phyloP scores from a whole-genome alignment of 179 eudicot species.

The Spinacia oleracea region DNA sequence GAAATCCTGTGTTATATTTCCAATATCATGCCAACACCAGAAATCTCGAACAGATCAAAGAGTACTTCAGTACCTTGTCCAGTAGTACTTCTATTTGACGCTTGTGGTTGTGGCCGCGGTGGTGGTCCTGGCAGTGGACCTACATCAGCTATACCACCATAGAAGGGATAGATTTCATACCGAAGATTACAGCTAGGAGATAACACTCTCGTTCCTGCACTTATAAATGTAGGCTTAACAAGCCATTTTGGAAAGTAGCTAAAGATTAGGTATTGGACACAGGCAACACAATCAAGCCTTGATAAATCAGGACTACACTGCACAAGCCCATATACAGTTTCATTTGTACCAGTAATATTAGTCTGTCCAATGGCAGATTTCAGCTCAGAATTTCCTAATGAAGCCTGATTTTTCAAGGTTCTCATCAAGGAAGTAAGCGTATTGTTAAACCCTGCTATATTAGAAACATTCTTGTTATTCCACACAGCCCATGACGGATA shows the following conservation, averaged over 20 bases:
- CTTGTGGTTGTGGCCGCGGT: background rate
- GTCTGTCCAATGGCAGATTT: slow-evolving; percentile 34
- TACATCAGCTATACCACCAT: slow-evolving; percentile 12
- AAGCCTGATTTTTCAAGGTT: slow-evolving; percentile 24
- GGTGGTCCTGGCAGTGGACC: slow-evolving; percentile 7
- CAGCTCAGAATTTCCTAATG: slow-evolving; percentile 26
- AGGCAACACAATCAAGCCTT: slow-evolving; percentile 16
- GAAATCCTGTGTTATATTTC: background rate
- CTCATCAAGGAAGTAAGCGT: slow-evolving; percentile 23
- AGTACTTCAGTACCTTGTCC: background rate
- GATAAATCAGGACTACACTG: slow-evolving; percentile 47
- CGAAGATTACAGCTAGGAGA: slow-evolving; percentile 25
- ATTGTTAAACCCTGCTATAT: slow-evolving; percentile 15
- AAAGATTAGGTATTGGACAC: background rate
- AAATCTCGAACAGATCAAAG: background rate
- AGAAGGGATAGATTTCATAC: slow-evolving; percentile 20
- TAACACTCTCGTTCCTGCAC: slow-evolving; percentile 17
- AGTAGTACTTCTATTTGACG: background rate
- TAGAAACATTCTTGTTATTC: background rate
- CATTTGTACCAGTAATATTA: background rate
- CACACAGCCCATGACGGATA: background rate
- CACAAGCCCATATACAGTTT: slow-evolving; percentile 32
- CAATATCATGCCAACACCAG: background rate
- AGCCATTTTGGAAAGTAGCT: background rate
- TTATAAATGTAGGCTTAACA: slow-evolving; percentile 8